phyloP scores from a whole-genome alignment of 768 basidiomycete genomes.

The Pisolithus microcarpus region DNA sequence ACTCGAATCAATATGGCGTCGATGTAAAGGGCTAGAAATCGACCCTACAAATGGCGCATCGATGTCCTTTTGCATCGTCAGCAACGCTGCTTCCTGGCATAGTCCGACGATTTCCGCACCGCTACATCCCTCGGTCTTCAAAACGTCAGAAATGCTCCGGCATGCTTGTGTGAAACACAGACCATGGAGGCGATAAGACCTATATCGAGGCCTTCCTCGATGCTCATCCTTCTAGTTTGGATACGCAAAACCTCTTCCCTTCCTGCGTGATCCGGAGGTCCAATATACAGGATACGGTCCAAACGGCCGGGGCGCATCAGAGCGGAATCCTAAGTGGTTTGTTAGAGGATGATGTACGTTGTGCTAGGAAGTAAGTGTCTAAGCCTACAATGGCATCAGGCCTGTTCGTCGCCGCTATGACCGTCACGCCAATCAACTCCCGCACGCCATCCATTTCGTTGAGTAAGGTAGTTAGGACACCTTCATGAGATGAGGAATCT shows the following conservation, averaged over 20 bases:
- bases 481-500: slow-evolving; percentile 60
- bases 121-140: slow-evolving; percentile 88
- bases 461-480: slow-evolving; percentile 85
- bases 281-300: slow-evolving; percentile 91
- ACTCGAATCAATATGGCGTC: not conserved
- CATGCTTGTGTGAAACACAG: slow-evolving; percentile 13
- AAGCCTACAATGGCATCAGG: slow-evolving; percentile 81
- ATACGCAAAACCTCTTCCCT: slow-evolving; percentile 83
- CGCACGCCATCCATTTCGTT: slow-evolving; percentile 99
- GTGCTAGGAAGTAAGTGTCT: not conserved
- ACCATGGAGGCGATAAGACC: slow-evolving; percentile 65
- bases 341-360: not conserved
- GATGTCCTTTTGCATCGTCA: slow-evolving; percentile 87
- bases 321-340: slow-evolving; percentile 69
- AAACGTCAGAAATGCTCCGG: not conserved
- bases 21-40: not conserved
- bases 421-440: slow-evolving; percentile 88
- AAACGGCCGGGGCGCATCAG: slow-evolving; percentile 91
- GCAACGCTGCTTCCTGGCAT: slow-evolving; percentile 92
- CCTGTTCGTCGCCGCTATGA: slow-evolving; percentile 93
- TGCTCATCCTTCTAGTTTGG: slow-evolving; percentile 69
- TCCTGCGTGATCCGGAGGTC: slow-evolving; percentile 76
- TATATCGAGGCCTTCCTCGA: slow-evolving; percentile 64
- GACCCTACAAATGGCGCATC: slow-evolving; percentile 62
- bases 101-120: slow-evolving; percentile 89